These are phyloP conservation scores for Ceratobasidium sp. DNA, from an alignment of 1,284 basidiomycete genomes.

Conservation along the genomic window DNA sequence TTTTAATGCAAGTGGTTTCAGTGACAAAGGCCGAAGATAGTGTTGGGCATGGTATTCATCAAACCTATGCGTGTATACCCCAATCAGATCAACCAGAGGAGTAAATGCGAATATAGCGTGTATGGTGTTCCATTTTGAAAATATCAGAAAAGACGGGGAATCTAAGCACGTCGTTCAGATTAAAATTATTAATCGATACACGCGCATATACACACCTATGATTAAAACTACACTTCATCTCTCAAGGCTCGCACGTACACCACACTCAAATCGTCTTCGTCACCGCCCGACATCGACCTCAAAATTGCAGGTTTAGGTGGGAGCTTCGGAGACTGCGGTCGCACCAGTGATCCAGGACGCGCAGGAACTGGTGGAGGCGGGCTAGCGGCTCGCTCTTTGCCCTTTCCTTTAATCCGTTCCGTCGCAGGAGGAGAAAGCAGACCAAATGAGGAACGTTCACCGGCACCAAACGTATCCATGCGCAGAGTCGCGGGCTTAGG, in stretches of 20 bases:
- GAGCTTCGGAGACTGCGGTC: constrained; percentile 12
- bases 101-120: background rate
- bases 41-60: background rate
- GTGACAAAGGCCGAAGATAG: too few species aligned
- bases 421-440: constrained; percentile 12
- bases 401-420: constrained; percentile 7
- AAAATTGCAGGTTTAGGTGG: constrained; percentile 29
- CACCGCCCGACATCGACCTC: background rate
- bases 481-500: background rate
- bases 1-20: too few species aligned
- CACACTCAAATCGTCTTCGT: constrained; percentile 28
- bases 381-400: background rate
- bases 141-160: background rate
- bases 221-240: constrained; percentile 12
- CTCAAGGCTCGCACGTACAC: constrained; percentile 18
- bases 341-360: background rate
- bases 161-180: background rate
- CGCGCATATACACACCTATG: background rate
- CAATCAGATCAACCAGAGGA: background rate
- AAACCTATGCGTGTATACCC: background rate
- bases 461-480: constrained; percentile 9
- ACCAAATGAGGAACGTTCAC: background rate
- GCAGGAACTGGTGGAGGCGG: background rate
- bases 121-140: background rate
- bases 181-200: too few species aligned